phyloP scores from a whole-genome alignment of 495 filamentous ascomycete genomes.

The Rostrohypoxylon terebratum region DNA sequence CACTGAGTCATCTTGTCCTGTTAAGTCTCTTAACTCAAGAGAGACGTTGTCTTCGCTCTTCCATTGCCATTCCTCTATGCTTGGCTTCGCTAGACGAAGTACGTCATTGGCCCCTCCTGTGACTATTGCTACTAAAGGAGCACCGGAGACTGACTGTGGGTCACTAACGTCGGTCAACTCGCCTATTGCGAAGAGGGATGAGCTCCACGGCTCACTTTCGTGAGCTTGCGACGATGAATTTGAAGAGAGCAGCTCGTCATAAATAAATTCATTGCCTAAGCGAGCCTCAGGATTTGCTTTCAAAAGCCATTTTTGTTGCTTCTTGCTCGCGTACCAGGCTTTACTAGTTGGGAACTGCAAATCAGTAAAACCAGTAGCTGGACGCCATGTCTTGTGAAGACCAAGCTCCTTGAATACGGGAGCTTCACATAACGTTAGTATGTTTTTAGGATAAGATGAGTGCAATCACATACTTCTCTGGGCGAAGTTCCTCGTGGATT shows the following conservation, averaged over 20 bases:
- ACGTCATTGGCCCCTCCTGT: constrained; percentile 64
- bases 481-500: constrained; percentile 46
- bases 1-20: constrained; percentile 53
- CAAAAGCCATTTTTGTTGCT: constrained; percentile 54
- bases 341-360: constrained; percentile 17
- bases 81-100: constrained; percentile 61
- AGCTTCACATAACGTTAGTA: constrained; percentile 47
- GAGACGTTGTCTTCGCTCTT: constrained; percentile 50
- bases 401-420: constrained; percentile 57
- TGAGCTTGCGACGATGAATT: constrained; percentile 25
- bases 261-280: constrained; percentile 46
- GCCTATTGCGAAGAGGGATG: constrained; percentile 52
- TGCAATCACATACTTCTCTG: constrained; percentile 37
- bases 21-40: constrained; percentile 52
- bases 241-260: constrained; percentile 47
- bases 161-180: constrained; percentile 53
- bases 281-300: constrained; percentile 55
- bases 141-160: constrained; percentile 28
- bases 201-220: constrained; percentile 15
- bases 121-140: constrained; percentile 59
- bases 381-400: constrained; percentile 52
- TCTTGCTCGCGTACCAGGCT: constrained; percentile 32
- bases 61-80: constrained; percentile 61
- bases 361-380: constrained; percentile 29
- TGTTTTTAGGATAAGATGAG: neutral